Conservation (phyloP, 129 eudicot species). For the Flaveria trinervia region DNA sequence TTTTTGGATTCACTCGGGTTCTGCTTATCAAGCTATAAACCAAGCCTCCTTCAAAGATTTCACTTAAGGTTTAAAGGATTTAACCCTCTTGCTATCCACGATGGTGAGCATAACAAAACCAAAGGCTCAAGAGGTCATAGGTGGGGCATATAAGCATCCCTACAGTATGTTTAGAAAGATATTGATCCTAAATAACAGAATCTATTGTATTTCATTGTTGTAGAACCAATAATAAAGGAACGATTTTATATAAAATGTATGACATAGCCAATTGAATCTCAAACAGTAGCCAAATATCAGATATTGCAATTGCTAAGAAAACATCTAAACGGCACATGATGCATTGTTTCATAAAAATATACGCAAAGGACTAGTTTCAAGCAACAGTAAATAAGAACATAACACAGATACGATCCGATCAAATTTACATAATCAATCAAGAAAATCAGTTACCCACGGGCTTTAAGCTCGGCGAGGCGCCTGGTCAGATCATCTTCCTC, state of each 20-base stretch:
- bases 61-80: constrained; percentile 40
- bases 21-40: constrained; percentile 36
- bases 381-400: neutral
- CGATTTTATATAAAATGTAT: neutral
- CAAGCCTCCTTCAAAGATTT: constrained; percentile 29
- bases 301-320: neutral
- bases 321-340: neutral
- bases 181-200: neutral
- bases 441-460: constrained; percentile 59
- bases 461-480: constrained; percentile 90
- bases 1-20: constrained; percentile 66
- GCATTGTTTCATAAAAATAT: constrained; percentile 5
- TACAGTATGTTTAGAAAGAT: neutral
- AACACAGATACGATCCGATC: constrained; percentile 16
- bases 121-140: constrained; percentile 14
- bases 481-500: constrained; percentile 83
- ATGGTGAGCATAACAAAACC: neutral
- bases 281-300: neutral
- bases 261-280: neutral
- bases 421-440: constrained; percentile 34
- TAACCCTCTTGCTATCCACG: constrained; percentile 17
- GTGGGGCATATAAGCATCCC: constrained; percentile 19
- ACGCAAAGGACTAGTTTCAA: constrained; percentile 1
- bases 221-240: neutral
- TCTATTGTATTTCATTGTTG: neutral